A percentile compares a stretch with the other conserved stretches of the same genome.
Conservation (phyloP, 2,329 filamentous ascomycete species). For the Trichoderma aggressivum region DNA sequence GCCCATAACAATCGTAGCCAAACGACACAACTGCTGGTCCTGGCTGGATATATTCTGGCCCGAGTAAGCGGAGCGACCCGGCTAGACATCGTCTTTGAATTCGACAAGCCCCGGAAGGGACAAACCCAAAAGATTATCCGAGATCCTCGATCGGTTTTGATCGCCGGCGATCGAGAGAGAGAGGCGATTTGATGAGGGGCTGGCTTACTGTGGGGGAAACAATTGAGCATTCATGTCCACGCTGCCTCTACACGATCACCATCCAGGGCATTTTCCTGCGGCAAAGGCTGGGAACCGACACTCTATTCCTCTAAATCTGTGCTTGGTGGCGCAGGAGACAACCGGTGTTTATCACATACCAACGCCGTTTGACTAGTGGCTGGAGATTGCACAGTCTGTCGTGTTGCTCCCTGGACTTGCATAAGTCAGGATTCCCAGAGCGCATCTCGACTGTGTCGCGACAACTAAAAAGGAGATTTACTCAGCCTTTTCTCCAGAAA, state of each 20-base stretch:
- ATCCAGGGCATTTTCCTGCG: background rate
- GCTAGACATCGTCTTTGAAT: background rate
- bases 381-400: background rate
- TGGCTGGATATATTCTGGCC: background rate
- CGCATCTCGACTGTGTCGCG: background rate
- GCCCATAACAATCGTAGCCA: background rate
- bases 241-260: background rate
- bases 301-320: background rate
- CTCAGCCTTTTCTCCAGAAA: background rate
- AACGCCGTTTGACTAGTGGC: background rate
- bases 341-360: background rate
- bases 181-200: constrained; percentile 8
- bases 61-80: background rate
- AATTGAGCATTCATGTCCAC: background rate
- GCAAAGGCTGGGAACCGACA: background rate
- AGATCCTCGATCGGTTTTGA: constrained; percentile 6
- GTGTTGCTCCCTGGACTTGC: background rate
- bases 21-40: background rate
- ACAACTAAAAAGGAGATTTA: background rate
- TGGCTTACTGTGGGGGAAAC: background rate
- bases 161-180: constrained; percentile 3
- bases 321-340: background rate
- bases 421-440: background rate
- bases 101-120: background rate
- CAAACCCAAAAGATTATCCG: background rate